Evolutionary conservation across 345 rosid species (phyloP), one percentile per base, ranked within the genome.

Genomic region (Lenwebbia sp.): DNA sequence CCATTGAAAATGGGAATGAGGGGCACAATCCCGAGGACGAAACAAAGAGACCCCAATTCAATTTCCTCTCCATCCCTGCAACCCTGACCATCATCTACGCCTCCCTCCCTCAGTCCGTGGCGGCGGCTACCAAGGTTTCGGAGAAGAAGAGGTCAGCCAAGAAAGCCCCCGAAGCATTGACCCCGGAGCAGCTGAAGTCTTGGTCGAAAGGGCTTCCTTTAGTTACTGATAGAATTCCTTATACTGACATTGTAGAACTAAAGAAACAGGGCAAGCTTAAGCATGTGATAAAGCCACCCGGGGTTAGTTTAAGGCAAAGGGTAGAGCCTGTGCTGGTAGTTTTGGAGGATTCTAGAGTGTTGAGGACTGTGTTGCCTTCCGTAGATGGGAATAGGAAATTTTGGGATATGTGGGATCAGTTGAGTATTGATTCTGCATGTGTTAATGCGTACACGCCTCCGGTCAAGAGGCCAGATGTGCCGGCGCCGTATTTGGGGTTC

Each of bases 391-490:
- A 94, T 85, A 86, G 85, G 88, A 93, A 91, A 92, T 96, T 96
- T 88, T 96, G 99, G 99, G 94, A 94, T 54, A 89, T 86, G 26
- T 96, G 99, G 98, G 94, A 92, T 86, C 92, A 92, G 90, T 91
- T 94, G 86, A 91, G 90, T 83, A 89, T 96, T 19, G 98, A 94
- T 88, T 70, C 92, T 57, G 76, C 89, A 10, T 95, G 96, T 88
- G 95, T 96, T 37, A 96, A 96, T 87, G 94, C 98, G 0, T 96
- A 93, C 88, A 85, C 91, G 3, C 99, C 99, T 89, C 98, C 98
- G 6, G 88, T 95, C 86, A 96, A 94, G 93, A 95, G 83, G 88
- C 95, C 96, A 2, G 94, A 93, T 74, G 83, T 94, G 78, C 98
- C 99, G 10, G 55, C 89, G 81, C 95, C 98, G 13, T 96, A 94